A percentile compares a stretch with the other conserved stretches of the same genome.
These are phyloP conservation scores for Cryptococcus depauperatus DNA, from an alignment of 1,284 basidiomycete species.

Conservation along the genomic window DNA sequence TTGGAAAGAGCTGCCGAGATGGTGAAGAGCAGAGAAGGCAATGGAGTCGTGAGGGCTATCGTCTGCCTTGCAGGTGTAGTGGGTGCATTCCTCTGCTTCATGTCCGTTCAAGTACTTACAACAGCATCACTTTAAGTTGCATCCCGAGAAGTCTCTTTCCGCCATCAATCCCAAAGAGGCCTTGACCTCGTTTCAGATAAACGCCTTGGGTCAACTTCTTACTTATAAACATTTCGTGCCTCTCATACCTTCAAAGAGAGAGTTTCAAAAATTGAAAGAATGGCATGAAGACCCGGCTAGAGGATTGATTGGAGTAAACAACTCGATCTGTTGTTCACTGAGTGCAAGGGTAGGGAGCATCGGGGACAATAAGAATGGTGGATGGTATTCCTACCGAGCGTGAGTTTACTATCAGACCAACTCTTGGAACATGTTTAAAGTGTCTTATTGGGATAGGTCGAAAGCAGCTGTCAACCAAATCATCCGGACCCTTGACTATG, in stretches of 20 bases:
- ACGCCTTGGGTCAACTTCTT: conserved; percentile 49
- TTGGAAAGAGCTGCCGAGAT: conserved; percentile 40
- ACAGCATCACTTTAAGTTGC: conserved; percentile 33
- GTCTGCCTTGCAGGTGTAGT: conserved; percentile 49
- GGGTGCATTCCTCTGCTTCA: conserved; percentile 12
- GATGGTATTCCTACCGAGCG: conserved; percentile 65
- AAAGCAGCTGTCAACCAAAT: conserved; percentile 69
- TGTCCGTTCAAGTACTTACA: not conserved
- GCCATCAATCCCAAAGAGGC: conserved; percentile 39
- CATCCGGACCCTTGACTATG: conserved; percentile 59
- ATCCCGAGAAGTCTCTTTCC: conserved; percentile 48
- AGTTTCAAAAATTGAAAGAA: conserved; percentile 18
- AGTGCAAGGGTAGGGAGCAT: conserved; percentile 49
- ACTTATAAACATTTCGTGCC: conserved; percentile 50
- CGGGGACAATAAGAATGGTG: conserved; percentile 46
- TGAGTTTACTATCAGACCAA: conserved; percentile 15
- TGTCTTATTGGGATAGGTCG: conserved; percentile 41
- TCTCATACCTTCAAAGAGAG: conserved; percentile 44
- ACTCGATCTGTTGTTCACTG: conserved; percentile 45
- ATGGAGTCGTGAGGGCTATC: conserved; percentile 42
- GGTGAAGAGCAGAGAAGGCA: conserved; percentile 43
- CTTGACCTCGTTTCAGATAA: conserved; percentile 41
- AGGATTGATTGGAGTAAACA: conserved; percentile 35
- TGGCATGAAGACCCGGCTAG: conserved; percentile 37
- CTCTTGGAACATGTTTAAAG: not conserved